Conservation (phyloP, 768 basidiomycete genomes). For the Heimioporus sp. region DNA sequence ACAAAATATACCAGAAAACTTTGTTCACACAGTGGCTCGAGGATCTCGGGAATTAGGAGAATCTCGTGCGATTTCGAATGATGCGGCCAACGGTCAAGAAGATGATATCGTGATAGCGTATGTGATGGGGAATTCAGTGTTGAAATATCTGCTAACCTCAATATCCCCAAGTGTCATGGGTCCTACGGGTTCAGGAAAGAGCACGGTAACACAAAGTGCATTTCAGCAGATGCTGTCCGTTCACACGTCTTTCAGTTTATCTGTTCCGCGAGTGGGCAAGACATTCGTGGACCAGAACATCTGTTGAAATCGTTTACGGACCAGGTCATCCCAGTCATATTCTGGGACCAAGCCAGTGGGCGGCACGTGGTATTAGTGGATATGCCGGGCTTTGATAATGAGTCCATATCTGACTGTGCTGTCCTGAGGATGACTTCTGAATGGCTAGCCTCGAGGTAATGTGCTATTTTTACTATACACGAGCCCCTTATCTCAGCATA, state of each 20-base stretch:
- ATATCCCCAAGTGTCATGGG: conserved; percentile 16
- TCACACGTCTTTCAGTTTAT: conserved; percentile 12
- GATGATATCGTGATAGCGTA: not conserved
- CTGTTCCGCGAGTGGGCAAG: not conserved
- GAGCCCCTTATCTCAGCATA: not conserved
- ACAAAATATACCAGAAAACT: no score
- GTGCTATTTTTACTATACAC: not conserved
- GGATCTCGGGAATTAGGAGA: no score
- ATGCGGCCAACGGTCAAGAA: not conserved
- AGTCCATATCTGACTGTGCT: conserved; percentile 10
- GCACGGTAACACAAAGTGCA: conserved; percentile 7
- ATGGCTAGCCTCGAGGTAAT: conserved; percentile 13
- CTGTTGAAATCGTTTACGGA: conserved; percentile 4
- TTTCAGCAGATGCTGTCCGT: not conserved
- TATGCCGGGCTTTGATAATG: conserved; percentile 23
- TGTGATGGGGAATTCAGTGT: not conserved
- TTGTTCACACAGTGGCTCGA: no score
- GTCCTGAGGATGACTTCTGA: conserved; percentile 14
- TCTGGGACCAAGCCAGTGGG: not conserved
- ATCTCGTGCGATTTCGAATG: no score
- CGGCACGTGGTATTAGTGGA: conserved; percentile 19
- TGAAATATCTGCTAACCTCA: not conserved
- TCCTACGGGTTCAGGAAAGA: conserved; percentile 14
- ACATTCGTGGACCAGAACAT: conserved; percentile 4
- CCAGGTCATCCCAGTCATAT: conserved; percentile 2